These are phyloP conservation scores for Tetraselmis striata DNA, from an alignment of 139 green algal genomes.

Conservation along the genomic window DNA sequence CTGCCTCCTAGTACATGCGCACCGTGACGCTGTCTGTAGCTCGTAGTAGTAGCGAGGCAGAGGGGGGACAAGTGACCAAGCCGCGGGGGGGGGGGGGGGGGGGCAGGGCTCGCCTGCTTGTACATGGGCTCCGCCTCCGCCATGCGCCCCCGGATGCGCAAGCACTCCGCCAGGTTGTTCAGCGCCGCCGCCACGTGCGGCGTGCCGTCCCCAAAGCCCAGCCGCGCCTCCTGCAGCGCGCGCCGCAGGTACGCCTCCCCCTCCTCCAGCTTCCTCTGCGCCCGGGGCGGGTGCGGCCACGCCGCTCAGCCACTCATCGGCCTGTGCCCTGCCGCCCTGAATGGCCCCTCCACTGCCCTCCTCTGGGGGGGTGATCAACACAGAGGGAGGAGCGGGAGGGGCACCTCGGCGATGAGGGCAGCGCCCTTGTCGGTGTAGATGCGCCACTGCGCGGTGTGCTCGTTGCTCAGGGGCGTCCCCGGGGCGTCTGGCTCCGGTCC, in stretches of 20 bases:
- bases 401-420: constrained; percentile 18
- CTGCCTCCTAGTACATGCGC: too few relatives aligned
- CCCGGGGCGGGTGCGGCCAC: too few relatives aligned
- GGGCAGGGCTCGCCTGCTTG: too few relatives aligned
- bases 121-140: constrained; percentile 58
- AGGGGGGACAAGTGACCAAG: too few relatives aligned
- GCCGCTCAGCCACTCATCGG: too few relatives aligned
- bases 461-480: constrained; percentile 36
- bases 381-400: too few relatives aligned
- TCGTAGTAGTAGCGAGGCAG: too few relatives aligned
- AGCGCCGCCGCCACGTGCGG: constrained; percentile 54
- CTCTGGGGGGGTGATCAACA: too few relatives aligned
- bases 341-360: too few relatives aligned
- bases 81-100: too few relatives aligned
- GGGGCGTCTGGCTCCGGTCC: not conserved
- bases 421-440: constrained; percentile 32
- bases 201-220: constrained; percentile 57
- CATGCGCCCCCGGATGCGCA: constrained; percentile 44
- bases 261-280: constrained; percentile 17
- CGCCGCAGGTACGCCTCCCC: constrained; percentile 52
- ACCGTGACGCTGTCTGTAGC: too few relatives aligned
- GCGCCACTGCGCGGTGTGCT: constrained; percentile 47
- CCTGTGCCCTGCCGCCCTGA: too few relatives aligned
- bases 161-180: constrained; percentile 73
- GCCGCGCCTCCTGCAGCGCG: constrained; percentile 40